Conservation (phyloP, 2,329 filamentous ascomycete species). For the Penicillium sp. region DNA sequence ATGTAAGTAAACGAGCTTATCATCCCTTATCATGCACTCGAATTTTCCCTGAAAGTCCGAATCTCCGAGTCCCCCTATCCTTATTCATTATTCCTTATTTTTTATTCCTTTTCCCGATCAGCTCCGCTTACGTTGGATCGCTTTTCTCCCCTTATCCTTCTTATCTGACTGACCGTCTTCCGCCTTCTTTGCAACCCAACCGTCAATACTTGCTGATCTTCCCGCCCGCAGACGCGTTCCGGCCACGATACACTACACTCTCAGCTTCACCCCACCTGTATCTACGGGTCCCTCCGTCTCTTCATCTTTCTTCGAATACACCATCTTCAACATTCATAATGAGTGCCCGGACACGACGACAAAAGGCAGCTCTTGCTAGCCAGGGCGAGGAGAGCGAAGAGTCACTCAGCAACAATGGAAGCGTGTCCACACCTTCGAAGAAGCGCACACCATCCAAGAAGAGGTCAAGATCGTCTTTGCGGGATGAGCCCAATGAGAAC, state of each 20-base stretch:
- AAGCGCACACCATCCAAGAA: conserved; percentile 27
- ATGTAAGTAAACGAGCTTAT: conserved; percentile 2
- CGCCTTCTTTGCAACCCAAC: conserved; percentile 1
- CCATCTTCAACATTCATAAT: conserved; percentile 21
- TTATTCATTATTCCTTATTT: neutral
- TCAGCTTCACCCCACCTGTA: neutral
- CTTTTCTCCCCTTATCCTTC: conserved; percentile 5
- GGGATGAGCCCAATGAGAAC: conserved; percentile 56
- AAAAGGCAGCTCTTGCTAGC: conserved; percentile 35
- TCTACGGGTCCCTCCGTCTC: neutral
- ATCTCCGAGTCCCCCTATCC: neutral
- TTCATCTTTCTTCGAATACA: neutral
- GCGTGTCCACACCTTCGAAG: conserved; percentile 29
- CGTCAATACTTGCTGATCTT: neutral
- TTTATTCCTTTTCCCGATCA: neutral
- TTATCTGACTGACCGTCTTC: neutral
- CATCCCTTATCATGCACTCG: neutral
- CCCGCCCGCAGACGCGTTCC: neutral
- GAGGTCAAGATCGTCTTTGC: conserved; percentile 23
- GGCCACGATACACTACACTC: neutral
- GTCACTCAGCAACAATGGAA: conserved; percentile 29
- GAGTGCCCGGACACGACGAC: conserved; percentile 39
- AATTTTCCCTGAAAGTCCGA: neutral
- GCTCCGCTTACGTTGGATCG: neutral
- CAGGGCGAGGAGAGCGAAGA: conserved; percentile 31